Evolutionary conservation across 371 early-diverging fungal species (phyloP).

Genomic region (Actinomortierella ambigua): DNA sequence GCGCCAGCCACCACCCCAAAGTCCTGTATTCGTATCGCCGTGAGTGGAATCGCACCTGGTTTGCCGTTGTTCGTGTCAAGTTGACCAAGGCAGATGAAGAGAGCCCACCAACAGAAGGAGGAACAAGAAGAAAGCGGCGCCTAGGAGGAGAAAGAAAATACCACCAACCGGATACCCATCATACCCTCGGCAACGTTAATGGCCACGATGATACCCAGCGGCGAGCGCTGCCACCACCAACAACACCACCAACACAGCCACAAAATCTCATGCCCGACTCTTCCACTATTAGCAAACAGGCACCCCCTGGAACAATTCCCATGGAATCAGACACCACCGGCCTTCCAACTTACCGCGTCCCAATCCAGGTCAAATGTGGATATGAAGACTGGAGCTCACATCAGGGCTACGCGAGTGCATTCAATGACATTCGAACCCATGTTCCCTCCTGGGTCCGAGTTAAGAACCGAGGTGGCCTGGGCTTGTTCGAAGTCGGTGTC

Average conservation of each 20-base stretch:
- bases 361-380: slow-evolving; percentile 19
- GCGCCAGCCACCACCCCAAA: slow-evolving; percentile 21
- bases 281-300: too few relatives aligned
- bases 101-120: not conserved
- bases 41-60: slow-evolving; percentile 38
- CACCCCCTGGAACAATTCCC: not conserved
- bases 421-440: slow-evolving; percentile 18
- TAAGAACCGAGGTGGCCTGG: slow-evolving; percentile 2
- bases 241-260: too few relatives aligned
- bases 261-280: too few relatives aligned
- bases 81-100: not conserved
- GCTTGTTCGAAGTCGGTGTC: slow-evolving; percentile 21
- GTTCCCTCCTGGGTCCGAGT: slow-evolving; percentile 33
- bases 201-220: too few relatives aligned
- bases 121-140: too few relatives aligned
- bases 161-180: too few relatives aligned
- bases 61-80: slow-evolving; percentile 19
- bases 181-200: too few relatives aligned
- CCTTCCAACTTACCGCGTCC: not conserved
- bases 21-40: slow-evolving; percentile 11
- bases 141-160: not conserved
- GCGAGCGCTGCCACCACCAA: too few relatives aligned
- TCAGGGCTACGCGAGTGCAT: slow-evolving; percentile 24
- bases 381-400: slow-evolving; percentile 33
- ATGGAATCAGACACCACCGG: too few relatives aligned